These are phyloP conservation scores for Leccinum disarticulatum DNA, from an alignment of 768 basidiomycete genomes.

Conservation along the genomic window DNA sequence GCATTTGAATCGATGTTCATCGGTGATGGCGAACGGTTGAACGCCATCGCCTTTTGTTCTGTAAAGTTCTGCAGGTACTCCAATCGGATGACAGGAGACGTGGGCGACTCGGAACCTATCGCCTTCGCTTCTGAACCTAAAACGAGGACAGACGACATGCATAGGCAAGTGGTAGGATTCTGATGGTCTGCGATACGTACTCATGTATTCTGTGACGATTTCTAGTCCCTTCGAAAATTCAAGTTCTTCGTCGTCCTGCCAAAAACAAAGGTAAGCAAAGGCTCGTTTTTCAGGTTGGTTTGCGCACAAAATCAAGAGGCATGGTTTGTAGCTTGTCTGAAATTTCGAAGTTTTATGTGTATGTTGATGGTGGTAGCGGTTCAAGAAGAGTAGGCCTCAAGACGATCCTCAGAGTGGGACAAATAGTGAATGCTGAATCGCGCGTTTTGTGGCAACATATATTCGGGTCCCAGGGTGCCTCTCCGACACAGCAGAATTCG, in stretches of 20 bases:
- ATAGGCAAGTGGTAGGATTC: neutral
- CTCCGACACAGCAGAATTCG: constrained; percentile 9
- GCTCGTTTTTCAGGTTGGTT: neutral
- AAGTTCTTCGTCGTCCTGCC: constrained; percentile 27
- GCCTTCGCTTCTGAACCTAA: constrained; percentile 7
- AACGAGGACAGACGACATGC: neutral
- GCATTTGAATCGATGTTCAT: constrained; percentile 22
- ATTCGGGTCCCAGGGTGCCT: constrained; percentile 2
- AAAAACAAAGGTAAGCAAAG: constrained; percentile 8
- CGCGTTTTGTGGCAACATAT: constrained; percentile 8
- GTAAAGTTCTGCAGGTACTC: constrained; percentile 24
- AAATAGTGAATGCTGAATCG: neutral
- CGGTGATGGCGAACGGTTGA: constrained; percentile 18
- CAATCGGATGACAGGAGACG: constrained; percentile 14
- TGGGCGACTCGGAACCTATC: constrained; percentile 18
- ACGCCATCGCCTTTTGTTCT: constrained; percentile 8
- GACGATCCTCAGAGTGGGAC: neutral
- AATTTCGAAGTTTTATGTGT: constrained; percentile 9
- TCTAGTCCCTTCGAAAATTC: constrained; percentile 22
- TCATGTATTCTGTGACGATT: constrained; percentile 8
- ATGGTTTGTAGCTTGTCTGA: constrained; percentile 3
- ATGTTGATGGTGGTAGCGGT: constrained; percentile 12
- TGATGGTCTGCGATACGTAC: constrained; percentile 17
- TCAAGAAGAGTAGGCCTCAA: constrained; percentile 6
- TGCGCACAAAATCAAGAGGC: constrained; percentile 25